Base-by-base conservation (phyloP, 257 asterid species). In the Gynochthodes officinalis region DNA sequence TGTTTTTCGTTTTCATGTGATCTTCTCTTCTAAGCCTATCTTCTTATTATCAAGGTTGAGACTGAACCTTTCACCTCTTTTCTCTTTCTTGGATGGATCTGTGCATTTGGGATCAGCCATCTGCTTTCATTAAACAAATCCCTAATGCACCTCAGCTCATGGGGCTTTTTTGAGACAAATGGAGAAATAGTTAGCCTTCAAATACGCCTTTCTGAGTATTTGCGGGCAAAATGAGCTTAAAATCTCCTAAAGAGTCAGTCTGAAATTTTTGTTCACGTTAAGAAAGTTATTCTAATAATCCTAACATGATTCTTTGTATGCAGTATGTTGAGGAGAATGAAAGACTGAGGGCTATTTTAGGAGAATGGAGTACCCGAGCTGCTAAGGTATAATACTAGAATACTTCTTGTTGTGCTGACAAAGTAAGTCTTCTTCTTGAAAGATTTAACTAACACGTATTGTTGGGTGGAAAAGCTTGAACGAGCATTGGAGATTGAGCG, bases 241-340 rank as follows among this genome's bases (percentile, higher is more conserved):
- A 35, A 69, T 53, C 8, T 32, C n/a, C 48, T 6, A 9, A 39
- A 0, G 11, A 52, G 63, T 50, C 63, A 30, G 32, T 28, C 60
- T 18, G 18, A 1, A 28, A 3, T 16, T n/a, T 37, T 46, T 50
- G 32, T 68, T 50, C 46, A 18, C 48, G 32, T 46, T 23, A 52
- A 21, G 46, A 28, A 25, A 37, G 35, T 52, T 40, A 53, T 33
- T 69, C 4, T 53, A 69, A 52, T 12, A 52, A 37, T 35, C 18
- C 48, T 23, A 21, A 50, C 35, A 49, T 30, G 72, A 32, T 57
- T 46, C 50, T 64, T 76, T 70, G 66, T 81, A 78, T 75, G 78
- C 94, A 94, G 99, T 95, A 92, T 76, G 89, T 95, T 19, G 98
- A 90, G 79, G 99, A 95, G 84, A 95, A 89, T 27, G 99, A 95